These are phyloP conservation scores for Penicillium lagena DNA, from an alignment of 495 filamentous ascomycete species.

Conservation along the genomic window DNA sequence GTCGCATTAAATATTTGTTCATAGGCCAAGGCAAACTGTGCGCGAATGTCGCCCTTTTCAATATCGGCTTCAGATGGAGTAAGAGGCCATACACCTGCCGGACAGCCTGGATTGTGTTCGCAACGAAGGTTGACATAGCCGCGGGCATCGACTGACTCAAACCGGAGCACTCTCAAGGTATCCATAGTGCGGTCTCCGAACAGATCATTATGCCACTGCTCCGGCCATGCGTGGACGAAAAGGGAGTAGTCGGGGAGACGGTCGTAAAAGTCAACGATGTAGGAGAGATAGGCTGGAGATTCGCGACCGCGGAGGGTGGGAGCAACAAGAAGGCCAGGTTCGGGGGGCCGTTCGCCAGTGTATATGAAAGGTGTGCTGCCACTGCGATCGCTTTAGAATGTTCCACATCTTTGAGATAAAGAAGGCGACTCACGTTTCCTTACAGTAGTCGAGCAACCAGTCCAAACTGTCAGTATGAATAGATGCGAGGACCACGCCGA, in stretches of 20 bases:
- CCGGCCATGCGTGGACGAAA: constrained; percentile 33
- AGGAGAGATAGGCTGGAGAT: constrained; percentile 35
- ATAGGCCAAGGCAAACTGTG: constrained; percentile 28
- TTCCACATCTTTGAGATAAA: not conserved
- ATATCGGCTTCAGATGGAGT: constrained; percentile 26
- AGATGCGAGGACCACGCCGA: constrained; percentile 9
- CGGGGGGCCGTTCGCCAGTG: constrained; percentile 23
- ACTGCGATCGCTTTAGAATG: not conserved
- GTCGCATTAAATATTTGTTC: constrained; percentile 23
- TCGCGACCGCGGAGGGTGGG: constrained; percentile 32
- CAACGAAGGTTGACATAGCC: constrained; percentile 41
- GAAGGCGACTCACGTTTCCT: constrained; percentile 2
- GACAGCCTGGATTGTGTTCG: constrained; percentile 30
- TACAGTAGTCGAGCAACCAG: constrained; percentile 10
- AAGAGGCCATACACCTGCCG: constrained; percentile 22
- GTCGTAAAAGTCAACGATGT: constrained; percentile 32
- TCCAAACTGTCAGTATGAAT: constrained; percentile 6
- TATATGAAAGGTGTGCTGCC: constrained; percentile 31
- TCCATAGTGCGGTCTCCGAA: constrained; percentile 25
- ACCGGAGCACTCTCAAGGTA: constrained; percentile 23
- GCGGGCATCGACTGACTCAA: constrained; percentile 28
- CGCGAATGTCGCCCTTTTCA: constrained; percentile 28
- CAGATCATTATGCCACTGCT: constrained; percentile 42
- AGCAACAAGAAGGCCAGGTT: constrained; percentile 22
- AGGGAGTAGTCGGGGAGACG: constrained; percentile 28